Conservation (phyloP, 1,284 basidiomycete genomes). For the Leccinum solheimii region DNA sequence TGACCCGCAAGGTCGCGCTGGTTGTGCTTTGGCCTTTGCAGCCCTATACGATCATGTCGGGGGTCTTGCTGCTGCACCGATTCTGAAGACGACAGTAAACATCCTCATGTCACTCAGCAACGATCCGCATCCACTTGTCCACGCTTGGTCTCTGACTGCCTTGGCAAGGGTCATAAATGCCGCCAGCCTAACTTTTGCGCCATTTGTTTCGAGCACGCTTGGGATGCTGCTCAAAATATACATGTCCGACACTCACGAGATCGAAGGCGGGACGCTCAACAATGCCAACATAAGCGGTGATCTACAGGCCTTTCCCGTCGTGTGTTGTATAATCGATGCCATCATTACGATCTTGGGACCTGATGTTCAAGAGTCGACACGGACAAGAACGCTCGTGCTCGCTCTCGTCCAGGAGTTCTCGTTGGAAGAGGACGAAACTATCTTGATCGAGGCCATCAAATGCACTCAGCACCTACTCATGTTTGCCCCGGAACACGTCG, state of each 20-base stretch:
- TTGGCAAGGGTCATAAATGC: slow-evolving; percentile 88
- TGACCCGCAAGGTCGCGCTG: slow-evolving; percentile 90
- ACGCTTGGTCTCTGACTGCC: slow-evolving; percentile 90
- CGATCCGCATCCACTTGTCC: slow-evolving; percentile 96
- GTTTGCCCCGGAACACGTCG: slow-evolving; percentile 85
- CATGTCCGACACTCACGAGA: slow-evolving; percentile 89
- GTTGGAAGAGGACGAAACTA: slow-evolving; percentile 83
- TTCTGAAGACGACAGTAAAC: slow-evolving; percentile 95
- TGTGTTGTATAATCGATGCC: slow-evolving; percentile 91
- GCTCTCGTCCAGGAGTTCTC: slow-evolving; percentile 87
- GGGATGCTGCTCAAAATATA: slow-evolving; percentile 93
- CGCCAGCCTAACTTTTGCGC: slow-evolving; percentile 89
- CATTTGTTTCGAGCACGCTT: slow-evolving; percentile 86
- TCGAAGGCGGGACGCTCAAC: slow-evolving; percentile 84
- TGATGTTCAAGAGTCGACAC: slow-evolving; percentile 87
- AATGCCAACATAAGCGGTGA: slow-evolving; percentile 90
- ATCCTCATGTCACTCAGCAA: slow-evolving; percentile 94
- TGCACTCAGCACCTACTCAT: slow-evolving; percentile 97
- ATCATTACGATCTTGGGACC: slow-evolving; percentile 94
- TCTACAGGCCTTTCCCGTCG: slow-evolving; percentile 87
- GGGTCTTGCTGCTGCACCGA: slow-evolving; percentile 88
- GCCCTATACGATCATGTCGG: slow-evolving; percentile 93
- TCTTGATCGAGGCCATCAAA: slow-evolving; percentile 92
- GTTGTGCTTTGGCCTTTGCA: slow-evolving; percentile 94
- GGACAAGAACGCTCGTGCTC: slow-evolving; percentile 81